Evolutionary conservation across 352 stramenopile species (phyloP), one percentile per base, ranked within the genome.

Genomic region (Thraustochytrium sp.): DNA sequence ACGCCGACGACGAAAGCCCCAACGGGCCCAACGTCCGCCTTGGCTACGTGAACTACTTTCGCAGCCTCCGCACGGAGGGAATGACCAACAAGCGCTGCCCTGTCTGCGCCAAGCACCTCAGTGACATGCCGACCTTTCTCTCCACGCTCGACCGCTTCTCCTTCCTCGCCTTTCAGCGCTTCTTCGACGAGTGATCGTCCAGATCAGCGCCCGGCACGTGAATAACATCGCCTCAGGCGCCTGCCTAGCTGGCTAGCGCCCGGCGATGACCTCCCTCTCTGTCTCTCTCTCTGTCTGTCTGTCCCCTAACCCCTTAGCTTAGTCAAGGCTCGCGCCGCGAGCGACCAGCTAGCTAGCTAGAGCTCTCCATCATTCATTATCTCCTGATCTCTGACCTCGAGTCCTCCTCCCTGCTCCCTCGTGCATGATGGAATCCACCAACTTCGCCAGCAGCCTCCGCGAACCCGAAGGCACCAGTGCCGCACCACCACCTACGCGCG

Each of bases 1-100:
- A 72, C 21, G 11, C 59, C 34, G 26, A 72, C 18, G 48, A 55
- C 48, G n/a, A 55, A 55, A 55, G 16, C 18, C 18, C 48, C 18
- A 0, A 72, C n/a, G 59, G 59, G 1, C 68, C 68, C 3, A 80
- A 40, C n/a, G n/a, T 80, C 21, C 48, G 68, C 16, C 42, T 80
- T 8, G 68, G 68, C 1, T 80, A 80, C 53, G 53, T 80, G 8
- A 80, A 80, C 51, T 80, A 80, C 46, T 80, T 80, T 26, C 68
- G 68, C 13, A 55, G 31, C 21, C 51, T 80, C 5, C 68, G 68
- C 48, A 53, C 36, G 2, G 44, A 80, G 26, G 68, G 68, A 9
- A 61, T 80, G 34, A 63, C 18, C 4, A 63, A 61, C 29, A 80
- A 80, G 26, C 18, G 1, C 23, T 80, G 68, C 5, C 68, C 68